Evolutionary conservation across 257 asterid genomes (phyloP).

Genomic region (Ophiorrhiza pumila): DNA sequence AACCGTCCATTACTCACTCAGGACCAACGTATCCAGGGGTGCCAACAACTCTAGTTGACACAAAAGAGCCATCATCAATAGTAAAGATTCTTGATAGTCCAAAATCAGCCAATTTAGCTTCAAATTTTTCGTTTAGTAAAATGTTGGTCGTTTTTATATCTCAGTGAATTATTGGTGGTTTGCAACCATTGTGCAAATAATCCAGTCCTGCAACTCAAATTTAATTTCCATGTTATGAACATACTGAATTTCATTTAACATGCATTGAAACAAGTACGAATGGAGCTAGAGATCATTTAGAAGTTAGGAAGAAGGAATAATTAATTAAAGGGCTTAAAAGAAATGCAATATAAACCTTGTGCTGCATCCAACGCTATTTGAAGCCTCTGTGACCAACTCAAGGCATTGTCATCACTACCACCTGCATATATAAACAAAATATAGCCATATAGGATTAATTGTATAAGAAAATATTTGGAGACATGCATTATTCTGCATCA

Average conservation of each 20-base stretch:
- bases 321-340: not conserved
- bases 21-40: conserved; percentile 41
- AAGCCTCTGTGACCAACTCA: conserved; percentile 44
- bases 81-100: conserved; percentile 42
- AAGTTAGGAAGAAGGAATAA: not conserved
- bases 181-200: conserved; percentile 46
- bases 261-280: too few relatives aligned
- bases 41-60: conserved; percentile 29
- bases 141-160: conserved; percentile 45
- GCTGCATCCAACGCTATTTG: conserved; percentile 36
- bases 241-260: not conserved
- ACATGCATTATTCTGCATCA: too few relatives aligned
- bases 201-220: conserved; percentile 33
- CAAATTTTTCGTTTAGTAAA: conserved; percentile 22
- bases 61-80: conserved; percentile 23
- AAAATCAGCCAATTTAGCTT: conserved; percentile 40
- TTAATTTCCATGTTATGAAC: not conserved
- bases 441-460: too few relatives aligned
- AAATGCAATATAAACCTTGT: conserved; percentile 28
- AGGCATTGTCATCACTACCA: conserved; percentile 4
- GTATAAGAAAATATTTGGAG: too few relatives aligned
- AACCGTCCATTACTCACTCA: conserved; percentile 23
- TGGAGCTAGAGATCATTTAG: too few relatives aligned
- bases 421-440: conserved; percentile 18
- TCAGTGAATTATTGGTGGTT: conserved; percentile 39